Base-by-base conservation (phyloP, 2,329 filamentous ascomycete genomes). In the Epichloe glyceriae region DNA sequence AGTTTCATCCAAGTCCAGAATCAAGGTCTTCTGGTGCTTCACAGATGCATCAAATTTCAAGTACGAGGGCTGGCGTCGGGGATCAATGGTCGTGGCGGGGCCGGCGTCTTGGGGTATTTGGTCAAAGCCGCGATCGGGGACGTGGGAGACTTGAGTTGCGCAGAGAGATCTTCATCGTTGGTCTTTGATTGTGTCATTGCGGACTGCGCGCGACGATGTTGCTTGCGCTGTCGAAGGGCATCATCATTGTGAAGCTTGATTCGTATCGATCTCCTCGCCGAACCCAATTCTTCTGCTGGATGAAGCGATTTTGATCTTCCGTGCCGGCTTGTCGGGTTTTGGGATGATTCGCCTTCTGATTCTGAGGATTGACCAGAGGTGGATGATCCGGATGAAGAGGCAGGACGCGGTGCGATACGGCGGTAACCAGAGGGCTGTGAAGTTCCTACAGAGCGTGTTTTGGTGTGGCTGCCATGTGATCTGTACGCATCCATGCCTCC, bases 1-100 rank as follows among this genome's bases (percentile, higher is more conserved):
- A 0, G 93, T 98, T 69, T 98, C 93, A 67, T 98, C 93, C 17
- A 98, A 79, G 65, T 98, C 93, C 49, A 98, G 76, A 56, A 98
- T 90, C 53, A 98, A 71, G 0, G 93, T 98, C 74, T 98, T 98
- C 62, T 93, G 85, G 54, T 84, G 82, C 44, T 79, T 72, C 58
- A 67, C 60, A 52, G 76, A 64, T 54, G 78, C 70, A 52, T 78
- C 73, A 30, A 79, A 65, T 52, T 83, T 80, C 41, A 88, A 78
- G 64, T 95, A 96, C 0, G 90, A 96, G 19, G 90, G 88, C 61
- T 95, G 87, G 50, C 90, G 84, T 54, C 84, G 81, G 93, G 93
- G 50, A 98, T 86, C 47, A 98, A 73, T 4, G 93, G 93, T 54
- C 91, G 80, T 44, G 93, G 93, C 46, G 93, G 90, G 39, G 86